Evolutionary conservation across 192 early-diverging fungal genomes (phyloP), one percentile per base, ranked within the genome.

Genomic region (Pilaira anomala): DNA sequence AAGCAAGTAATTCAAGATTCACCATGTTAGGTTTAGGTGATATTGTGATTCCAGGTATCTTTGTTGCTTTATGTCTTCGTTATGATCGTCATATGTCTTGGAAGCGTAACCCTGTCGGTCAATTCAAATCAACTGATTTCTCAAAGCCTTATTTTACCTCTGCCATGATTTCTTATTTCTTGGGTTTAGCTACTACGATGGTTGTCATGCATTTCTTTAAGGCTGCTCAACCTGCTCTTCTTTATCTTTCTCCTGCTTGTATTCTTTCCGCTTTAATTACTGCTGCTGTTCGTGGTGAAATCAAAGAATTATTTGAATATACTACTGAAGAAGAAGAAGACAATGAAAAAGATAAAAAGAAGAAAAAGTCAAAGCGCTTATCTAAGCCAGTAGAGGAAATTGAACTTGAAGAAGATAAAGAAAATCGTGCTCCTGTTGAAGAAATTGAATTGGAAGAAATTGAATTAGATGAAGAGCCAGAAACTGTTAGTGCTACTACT

Each of bases 241-340:
- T 98, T 48, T 98, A 98, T 64, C 85, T 98, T 45, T 97, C 95
- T 2, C 96, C 96, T 0, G 96, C 96, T 1, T 98, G 96, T 67
- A 97, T 93, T 54, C 57, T 97, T 6, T 93, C 94, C 5, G 85
- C 88, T 3, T 64, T 97, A 22, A 24, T 85, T 4, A 86, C 81
- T 12, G 91, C 83, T 7, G 52, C 76, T 25, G 63, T 69, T 19
- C 87, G 89, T 41, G 88, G 89, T 61, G 87, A 92, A 76, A 41
- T 92, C 33, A 79, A 74, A 36, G 79, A 78, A 9, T 69, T 91
- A 16, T 85, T 92, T 59, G 76, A 65, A 3, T 92, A 87, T 54
- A 72, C 75, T 16, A 74, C 78, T n/a, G 88, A 92, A 45, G 80
- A 85, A 58, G 64, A 61, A 25, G 54, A 76, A n/a, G 74, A 77